phyloP scores from a whole-genome alignment of 2,329 filamentous ascomycete genomes.

The Diaporthe aspalathi region DNA sequence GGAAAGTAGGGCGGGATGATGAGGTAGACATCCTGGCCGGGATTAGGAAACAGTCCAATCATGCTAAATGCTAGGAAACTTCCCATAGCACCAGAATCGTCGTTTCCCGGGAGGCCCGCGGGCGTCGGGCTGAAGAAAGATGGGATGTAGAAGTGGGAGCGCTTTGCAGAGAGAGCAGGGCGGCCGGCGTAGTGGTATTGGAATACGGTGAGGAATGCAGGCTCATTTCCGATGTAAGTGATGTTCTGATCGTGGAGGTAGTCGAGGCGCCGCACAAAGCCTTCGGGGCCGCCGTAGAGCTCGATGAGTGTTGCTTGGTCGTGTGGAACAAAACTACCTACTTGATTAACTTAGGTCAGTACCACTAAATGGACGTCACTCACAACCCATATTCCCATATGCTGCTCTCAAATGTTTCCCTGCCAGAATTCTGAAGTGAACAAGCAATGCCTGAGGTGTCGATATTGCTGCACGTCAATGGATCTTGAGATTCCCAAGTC shows the following conservation, averaged over 20 bases:
- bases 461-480: conserved; percentile 69
- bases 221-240: conserved; percentile 69
- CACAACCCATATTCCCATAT: conserved; percentile 80
- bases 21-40: conserved; percentile 77
- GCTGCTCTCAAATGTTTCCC: conserved; percentile 79
- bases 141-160: conserved; percentile 74
- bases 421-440: conserved; percentile 68
- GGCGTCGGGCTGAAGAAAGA: conserved; percentile 69
- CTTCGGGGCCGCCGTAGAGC: conserved; percentile 68
- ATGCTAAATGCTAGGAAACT: conserved; percentile 73
- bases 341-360: not conserved
- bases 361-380: conserved; percentile 40
- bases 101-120: conserved; percentile 75
- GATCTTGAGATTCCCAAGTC: conserved; percentile 77
- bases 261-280: conserved; percentile 69
- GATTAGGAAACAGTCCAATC: conserved; percentile 77
- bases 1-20: conserved; percentile 77
- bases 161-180: conserved; percentile 64
- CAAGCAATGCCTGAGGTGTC: conserved; percentile 66
- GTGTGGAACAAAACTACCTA: conserved; percentile 62
- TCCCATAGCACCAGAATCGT: conserved; percentile 78
- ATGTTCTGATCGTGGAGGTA: conserved; percentile 74
- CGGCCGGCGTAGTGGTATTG: conserved; percentile 78
- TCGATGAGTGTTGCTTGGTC: conserved; percentile 65
- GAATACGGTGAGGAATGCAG: conserved; percentile 72